These are phyloP conservation scores for Pythium pyrilobum DNA, from an alignment of 352 stramenopile species.

Conservation along the genomic window DNA sequence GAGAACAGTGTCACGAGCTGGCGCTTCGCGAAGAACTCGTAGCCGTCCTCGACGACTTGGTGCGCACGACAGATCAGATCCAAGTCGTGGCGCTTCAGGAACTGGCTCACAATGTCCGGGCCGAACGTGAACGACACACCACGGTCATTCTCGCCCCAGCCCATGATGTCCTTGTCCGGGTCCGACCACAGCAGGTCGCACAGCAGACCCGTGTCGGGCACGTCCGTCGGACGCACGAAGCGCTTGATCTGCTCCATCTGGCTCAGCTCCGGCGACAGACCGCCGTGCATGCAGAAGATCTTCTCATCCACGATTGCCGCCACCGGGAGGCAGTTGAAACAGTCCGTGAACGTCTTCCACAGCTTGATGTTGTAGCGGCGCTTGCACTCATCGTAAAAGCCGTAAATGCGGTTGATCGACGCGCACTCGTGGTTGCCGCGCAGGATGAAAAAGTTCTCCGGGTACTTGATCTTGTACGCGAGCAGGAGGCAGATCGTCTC, in stretches of 20 bases:
- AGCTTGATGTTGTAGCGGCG: neutral
- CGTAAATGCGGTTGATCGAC: conserved; percentile 96
- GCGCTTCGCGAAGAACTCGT: conserved; percentile 56
- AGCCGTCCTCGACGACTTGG: conserved; percentile 67
- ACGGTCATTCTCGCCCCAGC: conserved; percentile 97
- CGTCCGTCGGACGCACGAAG: conserved; percentile 89
- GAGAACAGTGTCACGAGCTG: conserved; percentile 86
- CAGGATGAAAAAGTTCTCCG: conserved; percentile 39
- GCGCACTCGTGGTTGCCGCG: too few species aligned
- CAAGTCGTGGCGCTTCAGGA: conserved; percentile 92
- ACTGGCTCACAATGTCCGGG: conserved; percentile 92
- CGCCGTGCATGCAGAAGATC: conserved; percentile 99
- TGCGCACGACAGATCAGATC: conserved; percentile 97
- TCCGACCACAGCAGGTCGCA: conserved; percentile 79
- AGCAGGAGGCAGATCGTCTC: conserved; percentile 31
- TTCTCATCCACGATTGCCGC: conserved; percentile 98
- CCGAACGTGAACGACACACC: conserved; percentile 96
- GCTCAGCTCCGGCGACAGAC: conserved; percentile 92
- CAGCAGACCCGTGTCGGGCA: conserved; percentile 92
- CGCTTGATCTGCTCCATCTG: conserved; percentile 92
- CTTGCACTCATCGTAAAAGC: conserved; percentile 17
- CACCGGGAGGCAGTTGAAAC: conserved; percentile 92
- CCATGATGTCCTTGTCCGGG: conserved; percentile 97
- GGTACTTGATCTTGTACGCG: conserved; percentile 40
- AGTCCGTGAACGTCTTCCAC: conserved; percentile 7